Base-by-base conservation (phyloP, 768 basidiomycete species). In the Antrodiella citrinella region DNA sequence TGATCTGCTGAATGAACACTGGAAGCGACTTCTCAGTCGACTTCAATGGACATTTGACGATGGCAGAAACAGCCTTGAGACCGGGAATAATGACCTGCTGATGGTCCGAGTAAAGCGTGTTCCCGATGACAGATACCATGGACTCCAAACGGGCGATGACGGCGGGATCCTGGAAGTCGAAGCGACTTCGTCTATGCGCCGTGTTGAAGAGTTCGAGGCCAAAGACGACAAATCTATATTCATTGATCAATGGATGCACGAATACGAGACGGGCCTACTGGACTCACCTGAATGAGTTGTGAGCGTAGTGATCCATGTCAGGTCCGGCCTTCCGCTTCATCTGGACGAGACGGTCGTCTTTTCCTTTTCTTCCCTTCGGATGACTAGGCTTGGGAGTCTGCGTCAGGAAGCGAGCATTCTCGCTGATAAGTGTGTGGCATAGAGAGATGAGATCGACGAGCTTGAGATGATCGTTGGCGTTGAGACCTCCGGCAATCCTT, bases 171-270 rank as follows among this genome's bases (percentile, higher is more conserved):
- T 78, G 78, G 60, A 95, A 84, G 62, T 95, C 84, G 59, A 99
- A 93, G 18, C 84, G 84, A 50, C 81, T 86, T 4, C 92, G 81
- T 44, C 89, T 81, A 60, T 90, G 80, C 0, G 91, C 92, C 3
- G 91, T 88, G 57, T 86, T 80, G 62, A 98, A 85, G 3, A 99
- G 72, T 48, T 98, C 93, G 39, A 98, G 73, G 39, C 96, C 96
- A 58, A 99, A 91, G 4, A 81, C 77, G 24, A 96, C 81, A 58
- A 98, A 98, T 21, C 87, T 91, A 51, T 54, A n/a, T n/a, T n/a
- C n/a, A n/a, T n/a, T n/a, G n/a, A n/a, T n/a, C n/a, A n/a, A n/a
- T n/a, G n/a, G 3, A 23, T 4, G 13, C 13, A 47, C 47, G 26
- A 7, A 12, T 24, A 7, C 7, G 15, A 44, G 23, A n/a, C 43